Conservation (phyloP, 2,329 filamentous ascomycete species). For the Arthroderma sp. region DNA sequence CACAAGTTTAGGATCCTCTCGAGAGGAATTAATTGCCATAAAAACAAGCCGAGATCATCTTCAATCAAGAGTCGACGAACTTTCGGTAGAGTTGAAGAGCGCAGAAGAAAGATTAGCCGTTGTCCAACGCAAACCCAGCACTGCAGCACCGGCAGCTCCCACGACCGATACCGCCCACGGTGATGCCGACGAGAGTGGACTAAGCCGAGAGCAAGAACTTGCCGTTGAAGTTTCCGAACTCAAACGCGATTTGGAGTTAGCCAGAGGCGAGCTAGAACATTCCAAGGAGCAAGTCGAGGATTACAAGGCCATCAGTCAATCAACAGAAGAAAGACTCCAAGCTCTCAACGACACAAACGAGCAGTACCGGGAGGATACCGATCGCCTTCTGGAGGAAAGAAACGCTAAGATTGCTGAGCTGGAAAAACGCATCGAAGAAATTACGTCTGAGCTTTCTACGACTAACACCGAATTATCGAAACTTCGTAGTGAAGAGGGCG, state of each 20-base stretch:
- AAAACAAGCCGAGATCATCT: conserved; percentile 86
- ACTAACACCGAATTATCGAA: conserved; percentile 72
- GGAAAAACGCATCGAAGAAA: conserved; percentile 68
- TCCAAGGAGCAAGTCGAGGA: conserved; percentile 70
- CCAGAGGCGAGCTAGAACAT: conserved; percentile 66
- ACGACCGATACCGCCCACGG: conserved; percentile 27
- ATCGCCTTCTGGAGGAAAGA: conserved; percentile 61
- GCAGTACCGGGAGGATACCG: conserved; percentile 77
- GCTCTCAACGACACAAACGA: conserved; percentile 69
- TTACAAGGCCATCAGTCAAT: conserved; percentile 77
- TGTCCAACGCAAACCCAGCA: conserved; percentile 64
- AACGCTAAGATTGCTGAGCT: conserved; percentile 68
- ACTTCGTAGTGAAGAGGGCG: conserved; percentile 66
- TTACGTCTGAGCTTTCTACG: conserved; percentile 65
- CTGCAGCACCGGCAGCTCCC: conserved; percentile 30
- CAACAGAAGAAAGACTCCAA: conserved; percentile 74
- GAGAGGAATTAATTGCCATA: conserved; percentile 72
- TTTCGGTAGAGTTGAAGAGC: conserved; percentile 74
- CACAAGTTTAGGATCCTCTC: conserved; percentile 60
- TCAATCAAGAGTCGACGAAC: conserved; percentile 74
- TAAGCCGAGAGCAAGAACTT: conserved; percentile 63
- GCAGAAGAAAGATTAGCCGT: conserved; percentile 77
- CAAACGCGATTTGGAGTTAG: conserved; percentile 72
- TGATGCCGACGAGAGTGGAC: conserved; percentile 42
- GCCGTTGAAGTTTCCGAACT: conserved; percentile 73